Evolutionary conservation across 305 asterid species (phyloP), one percentile per base, ranked within the genome.

Genomic region (Striga hermonthica): DNA sequence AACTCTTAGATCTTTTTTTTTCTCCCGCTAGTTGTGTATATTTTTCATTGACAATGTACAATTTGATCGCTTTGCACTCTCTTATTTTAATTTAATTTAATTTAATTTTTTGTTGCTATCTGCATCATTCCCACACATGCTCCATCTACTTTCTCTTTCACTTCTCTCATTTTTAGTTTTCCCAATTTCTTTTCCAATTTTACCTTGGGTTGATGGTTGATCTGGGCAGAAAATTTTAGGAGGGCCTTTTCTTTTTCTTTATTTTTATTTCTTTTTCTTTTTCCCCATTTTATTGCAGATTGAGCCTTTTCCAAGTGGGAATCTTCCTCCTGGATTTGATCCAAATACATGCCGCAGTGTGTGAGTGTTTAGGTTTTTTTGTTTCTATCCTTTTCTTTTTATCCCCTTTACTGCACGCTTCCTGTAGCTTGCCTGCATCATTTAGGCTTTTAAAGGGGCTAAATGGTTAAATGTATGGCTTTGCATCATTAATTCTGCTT

Each of bases 291-390:
- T 69, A 72, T 76, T 86, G 93, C 96, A 88, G 96, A 90, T 90
- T 73, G 96, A 88, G 79, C 97, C 95, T 70, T 79, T 88, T 71
- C 82, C 82, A 71, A 88, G 96, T 84, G 97, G 96, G 71, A 90
- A 90, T 86, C 86, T 90, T 79, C 97, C 97, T 81, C 96, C 97
- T 76, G 96, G 97, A 72, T 90, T 90, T 81, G 97, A 90, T 84
- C 82, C 97, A 79, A 86, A 84, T 83, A 80, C 95, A 67, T 90
- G 96, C 86, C 92, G 96, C 96, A 90, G 96, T 80, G 97, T 90
- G 97, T 90, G 92, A 90, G 97, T 90, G 78, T 72, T 72, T 73
- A 38, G 57, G 43, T 74, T 13, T 40, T 68, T 65, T 71, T 62
- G 59, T 67, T 40, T 52, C 52, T 68, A 48, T 7, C 9, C 14